Base-by-base conservation (phyloP, 306 rosid species). In the Quercus dentata region DNA sequence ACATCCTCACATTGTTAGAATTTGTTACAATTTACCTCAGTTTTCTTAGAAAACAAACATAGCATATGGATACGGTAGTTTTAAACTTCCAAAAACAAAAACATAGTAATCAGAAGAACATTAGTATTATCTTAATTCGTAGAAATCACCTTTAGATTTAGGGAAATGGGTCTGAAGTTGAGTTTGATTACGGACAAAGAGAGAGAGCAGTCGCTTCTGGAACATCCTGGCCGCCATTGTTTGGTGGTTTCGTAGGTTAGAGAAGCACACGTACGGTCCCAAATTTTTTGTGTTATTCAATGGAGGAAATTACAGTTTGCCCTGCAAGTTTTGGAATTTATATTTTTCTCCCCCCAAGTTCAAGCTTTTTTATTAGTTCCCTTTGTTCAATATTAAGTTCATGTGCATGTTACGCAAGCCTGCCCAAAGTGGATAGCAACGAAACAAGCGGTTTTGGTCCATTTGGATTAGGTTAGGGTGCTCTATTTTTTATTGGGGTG, bases 191-290 rank as follows among this genome's bases (percentile, higher is more conserved):
- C 51, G 78, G 27, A 69, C 64, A 68, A 85, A 49, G 12, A 87
- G 56, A 14, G 94, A 81, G 63, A 79, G 55, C 56, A 86, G 5
- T 51, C 89, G 83, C 83, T 84, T 88, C 91, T 75, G 88, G 84
- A 87, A 83, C 74, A 85, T 79, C 56, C 81, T 83, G 31, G 85
- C 85, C 79, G 85, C 89, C 94, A 86, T 86, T 25, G 56, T 69
- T n/a, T 46, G 58, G 4, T n/a, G 30, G 25, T 5, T 12, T 20
- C 67, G 8, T 13, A 35, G 72, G 27, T 4, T 67, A 18, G 52
- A 35, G 27, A 9, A 21, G 2, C 25, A 6, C 13, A 8, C 38
- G 46, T 38, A 65, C 41, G 35, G 12, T 13, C 19, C 28, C 8
- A 27, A 62, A 25, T 2, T 62, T 10, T 31, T 31, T 2, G 6